Conservation (phyloP, 371 early-diverging fungal genomes). For the Lichtheimia ramosa region DNA sequence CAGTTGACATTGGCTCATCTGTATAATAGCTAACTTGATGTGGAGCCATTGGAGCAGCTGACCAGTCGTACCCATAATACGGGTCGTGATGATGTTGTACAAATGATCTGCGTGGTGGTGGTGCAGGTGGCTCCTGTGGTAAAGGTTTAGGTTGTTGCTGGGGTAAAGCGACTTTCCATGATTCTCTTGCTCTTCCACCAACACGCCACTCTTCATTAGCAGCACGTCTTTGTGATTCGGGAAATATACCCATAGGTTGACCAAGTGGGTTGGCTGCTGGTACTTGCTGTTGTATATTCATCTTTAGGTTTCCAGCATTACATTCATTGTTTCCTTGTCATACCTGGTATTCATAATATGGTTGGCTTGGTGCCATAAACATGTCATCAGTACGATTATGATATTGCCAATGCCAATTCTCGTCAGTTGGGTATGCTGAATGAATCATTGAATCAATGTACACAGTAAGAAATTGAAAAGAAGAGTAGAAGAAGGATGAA, state of each 20-base stretch:
- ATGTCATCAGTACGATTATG: background rate
- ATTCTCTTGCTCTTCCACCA: background rate
- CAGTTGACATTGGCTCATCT: too few species aligned
- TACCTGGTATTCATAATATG: background rate
- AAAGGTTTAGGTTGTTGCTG: constrained; percentile 18
- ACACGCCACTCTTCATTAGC: constrained; percentile 4
- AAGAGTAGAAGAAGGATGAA: background rate
- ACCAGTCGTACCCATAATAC: background rate
- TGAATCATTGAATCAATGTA: background rate
- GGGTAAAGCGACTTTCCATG: constrained; percentile 4
- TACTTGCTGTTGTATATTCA: background rate
- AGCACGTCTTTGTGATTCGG: background rate
- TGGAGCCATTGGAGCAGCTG: too few species aligned
- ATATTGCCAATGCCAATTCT: background rate
- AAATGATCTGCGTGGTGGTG: constrained; percentile 21
- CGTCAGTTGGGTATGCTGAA: background rate
- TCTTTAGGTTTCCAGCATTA: background rate
- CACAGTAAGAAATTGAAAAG: background rate
- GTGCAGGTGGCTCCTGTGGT: constrained; percentile 27
- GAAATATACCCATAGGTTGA: background rate
- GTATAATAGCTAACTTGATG: too few species aligned
- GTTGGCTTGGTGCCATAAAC: background rate
- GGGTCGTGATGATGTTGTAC: constrained; percentile 1
- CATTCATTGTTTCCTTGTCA: background rate
- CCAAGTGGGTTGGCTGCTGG: background rate